A percentile compares a stretch with the other conserved stretches of the same genome.
Conservation (phyloP, 768 basidiomycete genomes). For the Chalciporus piperatus region DNA sequence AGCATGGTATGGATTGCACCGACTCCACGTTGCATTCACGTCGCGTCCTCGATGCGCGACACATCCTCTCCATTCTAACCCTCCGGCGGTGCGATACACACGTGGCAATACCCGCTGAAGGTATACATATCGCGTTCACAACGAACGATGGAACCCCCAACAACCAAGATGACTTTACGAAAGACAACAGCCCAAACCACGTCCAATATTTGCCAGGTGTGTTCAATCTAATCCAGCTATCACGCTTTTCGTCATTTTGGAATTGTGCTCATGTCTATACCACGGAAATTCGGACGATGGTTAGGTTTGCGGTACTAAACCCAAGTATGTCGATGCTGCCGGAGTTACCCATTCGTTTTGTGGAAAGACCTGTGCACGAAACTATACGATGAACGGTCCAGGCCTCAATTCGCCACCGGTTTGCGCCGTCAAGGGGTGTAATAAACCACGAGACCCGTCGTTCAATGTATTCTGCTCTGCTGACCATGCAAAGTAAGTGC, state of each 20-base stretch:
- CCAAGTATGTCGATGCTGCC: slow-evolving; percentile 58
- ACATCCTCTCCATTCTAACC: slow-evolving; percentile 13
- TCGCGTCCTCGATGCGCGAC: slow-evolving; percentile 15
- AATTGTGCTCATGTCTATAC: slow-evolving; percentile 8
- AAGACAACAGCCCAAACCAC: slow-evolving; percentile 12
- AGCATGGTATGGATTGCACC: slow-evolving; percentile 16
- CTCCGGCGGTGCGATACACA: slow-evolving; percentile 23
- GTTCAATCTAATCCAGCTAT: slow-evolving; percentile 7
- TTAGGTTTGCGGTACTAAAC: slow-evolving; percentile 57
- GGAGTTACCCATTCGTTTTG: slow-evolving; percentile 59
- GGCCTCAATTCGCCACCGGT: slow-evolving; percentile 34
- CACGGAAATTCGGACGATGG: slow-evolving; percentile 2
- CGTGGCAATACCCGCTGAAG: slow-evolving; percentile 16
- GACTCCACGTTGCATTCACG: slow-evolving; percentile 17
- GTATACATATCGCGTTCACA: slow-evolving; percentile 22
- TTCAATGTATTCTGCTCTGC: slow-evolving; percentile 59
- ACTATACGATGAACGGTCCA: slow-evolving; percentile 24
- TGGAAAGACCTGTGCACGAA: slow-evolving; percentile 58
- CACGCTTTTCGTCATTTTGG: slow-evolving; percentile 10
- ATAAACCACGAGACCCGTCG: slow-evolving; percentile 46
- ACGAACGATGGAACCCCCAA: neutral
- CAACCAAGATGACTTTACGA: slow-evolving; percentile 7
- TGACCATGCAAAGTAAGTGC: slow-evolving; percentile 52
- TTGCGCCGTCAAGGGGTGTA: slow-evolving; percentile 53
- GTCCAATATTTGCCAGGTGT: slow-evolving; percentile 29